Conservation (phyloP, 805 yeast genomes). For the Lachancea waltii region DNA sequence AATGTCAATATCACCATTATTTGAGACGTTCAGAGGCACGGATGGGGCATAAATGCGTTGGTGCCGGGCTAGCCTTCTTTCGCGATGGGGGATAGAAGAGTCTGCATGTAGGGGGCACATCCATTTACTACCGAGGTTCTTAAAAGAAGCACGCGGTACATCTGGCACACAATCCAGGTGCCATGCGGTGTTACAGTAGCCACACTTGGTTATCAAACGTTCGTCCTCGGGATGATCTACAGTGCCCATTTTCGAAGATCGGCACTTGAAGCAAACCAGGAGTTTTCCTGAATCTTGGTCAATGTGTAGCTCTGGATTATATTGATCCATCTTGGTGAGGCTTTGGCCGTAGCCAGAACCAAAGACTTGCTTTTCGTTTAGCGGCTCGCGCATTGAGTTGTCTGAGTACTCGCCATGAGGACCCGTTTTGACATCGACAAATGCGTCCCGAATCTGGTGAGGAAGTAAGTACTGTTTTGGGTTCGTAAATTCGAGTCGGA, state of each 20-base stretch:
- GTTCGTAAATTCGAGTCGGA: conserved; percentile 50
- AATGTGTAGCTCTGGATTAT: conserved; percentile 56
- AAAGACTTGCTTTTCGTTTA: conserved; percentile 37
- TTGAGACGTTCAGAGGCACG: conserved; percentile 42
- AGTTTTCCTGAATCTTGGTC: conserved; percentile 61
- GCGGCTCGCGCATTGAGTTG: conserved; percentile 41
- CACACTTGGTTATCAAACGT: conserved; percentile 63
- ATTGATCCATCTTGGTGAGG: conserved; percentile 27
- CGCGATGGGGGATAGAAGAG: conserved; percentile 33
- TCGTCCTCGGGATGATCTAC: conserved; percentile 38
- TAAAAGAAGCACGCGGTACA: conserved; percentile 67
- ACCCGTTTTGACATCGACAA: conserved; percentile 64
- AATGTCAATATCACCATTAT: conserved; percentile 57
- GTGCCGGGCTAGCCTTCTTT: conserved; percentile 45
- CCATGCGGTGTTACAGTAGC: conserved; percentile 77
- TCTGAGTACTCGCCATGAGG: conserved; percentile 66
- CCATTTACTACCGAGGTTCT: conserved; percentile 77
- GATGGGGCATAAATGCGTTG: conserved; percentile 50
- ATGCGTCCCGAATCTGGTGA: conserved; percentile 56
- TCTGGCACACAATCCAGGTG: conserved; percentile 76
- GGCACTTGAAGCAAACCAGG: conserved; percentile 69
- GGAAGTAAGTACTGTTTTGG: conserved; percentile 71
- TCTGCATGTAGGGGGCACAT: conserved; percentile 83
- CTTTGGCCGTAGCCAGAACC: conserved; percentile 39
- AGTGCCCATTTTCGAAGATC: conserved; percentile 52